phyloP scores from a whole-genome alignment of 768 basidiomycete genomes.

The Suillus spraguei region DNA sequence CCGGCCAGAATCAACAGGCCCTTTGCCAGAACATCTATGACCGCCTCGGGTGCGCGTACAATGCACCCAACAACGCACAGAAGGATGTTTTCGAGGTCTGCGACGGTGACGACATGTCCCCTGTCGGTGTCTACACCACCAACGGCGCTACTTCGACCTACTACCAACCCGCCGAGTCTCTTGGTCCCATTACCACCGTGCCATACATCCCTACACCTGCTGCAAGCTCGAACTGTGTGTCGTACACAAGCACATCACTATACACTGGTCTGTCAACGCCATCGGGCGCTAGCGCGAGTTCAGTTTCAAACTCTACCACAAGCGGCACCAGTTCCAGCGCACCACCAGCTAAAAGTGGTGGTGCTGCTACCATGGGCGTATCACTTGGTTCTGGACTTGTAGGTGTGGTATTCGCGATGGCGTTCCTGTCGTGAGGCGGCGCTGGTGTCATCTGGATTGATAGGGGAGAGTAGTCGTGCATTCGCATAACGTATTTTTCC shows the following conservation, averaged over 20 bases:
- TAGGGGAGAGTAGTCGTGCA: background rate
- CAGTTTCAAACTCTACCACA: background rate
- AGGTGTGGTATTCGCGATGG: constrained; percentile 37
- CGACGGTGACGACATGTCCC: constrained; percentile 62
- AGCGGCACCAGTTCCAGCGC: constrained; percentile 15
- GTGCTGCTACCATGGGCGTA: constrained; percentile 25
- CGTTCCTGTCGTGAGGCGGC: constrained; percentile 35
- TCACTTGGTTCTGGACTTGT: constrained; percentile 34
- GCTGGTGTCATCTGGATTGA: background rate
- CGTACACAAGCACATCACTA: constrained; percentile 38
- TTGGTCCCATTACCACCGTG: constrained; percentile 44
- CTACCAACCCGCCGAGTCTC: constrained; percentile 49
- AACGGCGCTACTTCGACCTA: constrained; percentile 46
- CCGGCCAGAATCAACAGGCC: constrained; percentile 46
- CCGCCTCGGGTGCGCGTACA: constrained; percentile 74
- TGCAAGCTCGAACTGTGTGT: constrained; percentile 46
- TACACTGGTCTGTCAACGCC: constrained; percentile 31
- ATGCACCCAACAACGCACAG: constrained; percentile 65
- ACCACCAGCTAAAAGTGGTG: constrained; percentile 19
- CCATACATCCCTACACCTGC: constrained; percentile 45
- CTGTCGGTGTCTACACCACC: constrained; percentile 52
- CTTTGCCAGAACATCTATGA: constrained; percentile 76
- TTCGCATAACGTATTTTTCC: background rate
- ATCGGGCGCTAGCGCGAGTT: constrained; percentile 5
- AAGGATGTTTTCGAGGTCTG: constrained; percentile 67